phyloP scores from a whole-genome alignment of 768 basidiomycete genomes.

The Lactarius psammicola region DNA sequence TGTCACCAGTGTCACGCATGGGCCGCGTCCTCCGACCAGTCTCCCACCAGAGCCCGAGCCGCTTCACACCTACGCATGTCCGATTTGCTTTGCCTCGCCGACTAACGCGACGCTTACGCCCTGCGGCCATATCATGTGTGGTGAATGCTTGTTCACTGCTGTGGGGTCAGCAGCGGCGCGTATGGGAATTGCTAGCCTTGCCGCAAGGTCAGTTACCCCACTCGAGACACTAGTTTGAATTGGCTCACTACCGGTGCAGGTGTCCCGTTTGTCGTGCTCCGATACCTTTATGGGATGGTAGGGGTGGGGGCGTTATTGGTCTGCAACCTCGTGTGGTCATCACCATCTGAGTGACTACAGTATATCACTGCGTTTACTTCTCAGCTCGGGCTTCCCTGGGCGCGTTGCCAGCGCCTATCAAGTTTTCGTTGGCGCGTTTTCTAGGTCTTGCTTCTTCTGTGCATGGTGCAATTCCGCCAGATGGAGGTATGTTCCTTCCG shows the following conservation, averaged over 20 bases:
- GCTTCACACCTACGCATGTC: conserved; percentile 26
- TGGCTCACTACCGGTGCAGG: too few species aligned
- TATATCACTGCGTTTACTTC: not conserved
- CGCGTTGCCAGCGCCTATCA: not conserved
- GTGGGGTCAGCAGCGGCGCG: conserved; percentile 24
- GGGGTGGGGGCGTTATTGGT: conserved; percentile 29
- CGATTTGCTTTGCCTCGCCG: conserved; percentile 28
- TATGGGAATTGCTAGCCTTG: conserved; percentile 25
- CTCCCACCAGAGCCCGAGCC: conserved; percentile 18
- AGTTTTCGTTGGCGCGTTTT: not conserved
- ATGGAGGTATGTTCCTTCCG: not conserved
- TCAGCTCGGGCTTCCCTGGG: not conserved
- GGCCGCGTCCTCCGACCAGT: not conserved
- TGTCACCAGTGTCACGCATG: not conserved
- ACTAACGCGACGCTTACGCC: conserved; percentile 29
- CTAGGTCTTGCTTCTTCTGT: not conserved
- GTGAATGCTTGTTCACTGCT: conserved; percentile 29
- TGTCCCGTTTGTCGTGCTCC: conserved; percentile 30
- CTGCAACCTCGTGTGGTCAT: conserved; percentile 28
- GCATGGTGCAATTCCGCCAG: not conserved
- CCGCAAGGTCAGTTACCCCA: conserved; percentile 23
- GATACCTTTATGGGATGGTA: conserved; percentile 29
- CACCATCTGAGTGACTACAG: conserved; percentile 13
- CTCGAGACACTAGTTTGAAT: not conserved
- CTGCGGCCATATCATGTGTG: conserved; percentile 30